A percentile compares a stretch with the other conserved stretches of the same genome.
Evolutionary conservation across 2,329 filamentous ascomycete genomes (phyloP).

Genomic region (Apiospora marii): DNA sequence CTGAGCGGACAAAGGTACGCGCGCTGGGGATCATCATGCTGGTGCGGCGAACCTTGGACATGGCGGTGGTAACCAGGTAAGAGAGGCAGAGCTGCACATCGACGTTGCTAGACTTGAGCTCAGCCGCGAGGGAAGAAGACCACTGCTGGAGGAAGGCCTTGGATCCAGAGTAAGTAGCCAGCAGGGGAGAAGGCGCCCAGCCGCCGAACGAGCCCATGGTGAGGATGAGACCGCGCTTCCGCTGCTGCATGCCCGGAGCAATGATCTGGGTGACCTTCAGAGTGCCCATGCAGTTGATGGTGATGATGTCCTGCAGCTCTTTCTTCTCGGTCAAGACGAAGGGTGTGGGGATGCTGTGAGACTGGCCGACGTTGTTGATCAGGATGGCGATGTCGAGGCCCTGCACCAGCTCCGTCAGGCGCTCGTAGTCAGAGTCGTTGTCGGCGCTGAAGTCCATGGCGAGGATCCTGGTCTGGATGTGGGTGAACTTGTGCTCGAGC

Average conservation of each 20-base stretch:
- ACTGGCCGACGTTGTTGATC: slow-evolving; percentile 96
- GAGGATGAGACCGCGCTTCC: slow-evolving; percentile 86
- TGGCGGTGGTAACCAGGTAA: slow-evolving; percentile 93
- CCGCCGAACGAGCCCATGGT: slow-evolving; percentile 98
- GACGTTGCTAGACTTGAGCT: slow-evolving; percentile 81
- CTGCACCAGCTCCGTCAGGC: slow-evolving; percentile 71
- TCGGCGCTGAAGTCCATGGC: slow-evolving; percentile 93
- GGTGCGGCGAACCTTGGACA: slow-evolving; percentile 91
- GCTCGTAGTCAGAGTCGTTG: slow-evolving; percentile 79
- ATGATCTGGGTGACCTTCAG: slow-evolving; percentile 87
- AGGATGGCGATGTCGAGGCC: slow-evolving; percentile 85
- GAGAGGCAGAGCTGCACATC: slow-evolving; percentile 91
- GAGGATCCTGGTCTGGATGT: slow-evolving; percentile 76
- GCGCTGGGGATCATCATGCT: slow-evolving; percentile 82
- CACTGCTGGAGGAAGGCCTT: slow-evolving; percentile 98
- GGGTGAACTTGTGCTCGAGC: slow-evolving; percentile 73
- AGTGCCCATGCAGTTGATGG: slow-evolving; percentile 93
- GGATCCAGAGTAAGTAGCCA: slow-evolving; percentile 96
- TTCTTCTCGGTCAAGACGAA: slow-evolving; percentile 81
- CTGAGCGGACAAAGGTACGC: slow-evolving; percentile 80
- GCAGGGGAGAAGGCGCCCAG: slow-evolving; percentile 86
- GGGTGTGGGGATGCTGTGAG: slow-evolving; percentile 89
- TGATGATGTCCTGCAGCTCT: slow-evolving; percentile 90
- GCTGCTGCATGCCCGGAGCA: slow-evolving; percentile 82
- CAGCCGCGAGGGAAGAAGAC: slow-evolving; percentile 85